Percentiles rank a stretch among this genome's conserved stretches.
Evolutionary conservation across 1,284 basidiomycete species (phyloP).

Genomic region (Rhodotorula sp.): DNA sequence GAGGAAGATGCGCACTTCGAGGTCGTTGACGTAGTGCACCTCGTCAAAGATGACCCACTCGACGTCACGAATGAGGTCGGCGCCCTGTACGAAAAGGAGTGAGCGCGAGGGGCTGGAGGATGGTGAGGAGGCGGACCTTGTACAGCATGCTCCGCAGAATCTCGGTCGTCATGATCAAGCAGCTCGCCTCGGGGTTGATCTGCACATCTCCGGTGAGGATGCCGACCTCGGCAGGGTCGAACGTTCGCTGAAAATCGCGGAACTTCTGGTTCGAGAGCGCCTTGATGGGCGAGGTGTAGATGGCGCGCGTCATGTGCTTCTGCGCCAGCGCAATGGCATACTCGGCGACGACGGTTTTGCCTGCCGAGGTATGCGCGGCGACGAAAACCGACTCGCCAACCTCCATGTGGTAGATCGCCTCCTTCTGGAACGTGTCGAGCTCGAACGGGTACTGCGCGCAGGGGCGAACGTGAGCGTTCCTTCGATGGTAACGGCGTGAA

Average conservation of each 20-base stretch:
- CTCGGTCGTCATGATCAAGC: conserved; percentile 88
- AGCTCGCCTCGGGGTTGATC: conserved; percentile 97
- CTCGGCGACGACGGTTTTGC: conserved; percentile 98
- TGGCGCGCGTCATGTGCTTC: conserved; percentile 98
- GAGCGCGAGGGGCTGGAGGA: too few species aligned
- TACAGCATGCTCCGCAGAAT: conserved; percentile 98
- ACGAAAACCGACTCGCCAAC: conserved; percentile 98
- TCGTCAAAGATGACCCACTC: conserved; percentile 99
- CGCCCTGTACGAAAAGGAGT: conserved; percentile 60
- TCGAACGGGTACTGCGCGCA: conserved; percentile 74
- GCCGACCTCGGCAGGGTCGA: conserved; percentile 87
- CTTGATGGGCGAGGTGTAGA: conserved; percentile 99
- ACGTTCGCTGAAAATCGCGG: conserved; percentile 96
- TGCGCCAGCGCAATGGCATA: conserved; percentile 96
- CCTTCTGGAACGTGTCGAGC: conserved; percentile 90
- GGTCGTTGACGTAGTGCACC: conserved; percentile 99
- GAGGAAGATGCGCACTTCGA: conserved; percentile 67
- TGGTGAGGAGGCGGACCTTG: conserved; percentile 56
- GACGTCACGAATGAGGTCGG: conserved; percentile 96
- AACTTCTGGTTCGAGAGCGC: conserved; percentile 99
- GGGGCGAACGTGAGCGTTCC: not conserved
- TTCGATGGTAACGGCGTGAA: not conserved
- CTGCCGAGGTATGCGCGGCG: conserved; percentile 98
- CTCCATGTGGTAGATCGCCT: conserved; percentile 96
- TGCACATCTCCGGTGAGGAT: conserved; percentile 99